A percentile compares a stretch with the other conserved stretches of the same genome.
Conservation (phyloP, 106 monocot species). For the Dioscorea zingiberensis region DNA sequence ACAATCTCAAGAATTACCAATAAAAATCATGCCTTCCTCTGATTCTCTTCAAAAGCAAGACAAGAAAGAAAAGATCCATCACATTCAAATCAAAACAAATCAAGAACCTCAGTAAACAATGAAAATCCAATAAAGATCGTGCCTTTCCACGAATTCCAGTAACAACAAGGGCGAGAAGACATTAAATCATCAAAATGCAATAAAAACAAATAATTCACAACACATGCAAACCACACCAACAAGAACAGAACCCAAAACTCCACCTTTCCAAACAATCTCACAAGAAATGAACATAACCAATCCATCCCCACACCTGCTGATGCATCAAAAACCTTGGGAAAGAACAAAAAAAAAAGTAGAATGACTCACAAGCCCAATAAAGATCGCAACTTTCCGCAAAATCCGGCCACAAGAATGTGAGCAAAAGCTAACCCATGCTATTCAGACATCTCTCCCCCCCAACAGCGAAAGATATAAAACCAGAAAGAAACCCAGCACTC, state of each 20-base stretch:
- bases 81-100: too few relatives aligned
- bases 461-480: not conserved
- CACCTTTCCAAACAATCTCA: not conserved
- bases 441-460: not conserved
- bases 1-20: too few relatives aligned
- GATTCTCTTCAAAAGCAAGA: too few relatives aligned
- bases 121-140: too few relatives aligned
- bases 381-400: not conserved
- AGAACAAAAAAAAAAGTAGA: not conserved
- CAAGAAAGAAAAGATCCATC: too few relatives aligned
- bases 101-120: too few relatives aligned
- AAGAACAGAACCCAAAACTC: not conserved
- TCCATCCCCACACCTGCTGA: not conserved
- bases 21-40: too few relatives aligned
- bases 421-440: not conserved
- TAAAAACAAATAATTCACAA: too few relatives aligned
- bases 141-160: too few relatives aligned
- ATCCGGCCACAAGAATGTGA: not conserved
- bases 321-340: not conserved
- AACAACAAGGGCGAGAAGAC: too few relatives aligned
- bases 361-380: not conserved
- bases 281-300: not conserved
- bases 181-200: too few relatives aligned
- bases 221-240: not conserved
- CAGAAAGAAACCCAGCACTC: not conserved